Evolutionary conservation across 306 rosid genomes (phyloP).

Genomic region (Herpetospermum pedunculosum): DNA sequence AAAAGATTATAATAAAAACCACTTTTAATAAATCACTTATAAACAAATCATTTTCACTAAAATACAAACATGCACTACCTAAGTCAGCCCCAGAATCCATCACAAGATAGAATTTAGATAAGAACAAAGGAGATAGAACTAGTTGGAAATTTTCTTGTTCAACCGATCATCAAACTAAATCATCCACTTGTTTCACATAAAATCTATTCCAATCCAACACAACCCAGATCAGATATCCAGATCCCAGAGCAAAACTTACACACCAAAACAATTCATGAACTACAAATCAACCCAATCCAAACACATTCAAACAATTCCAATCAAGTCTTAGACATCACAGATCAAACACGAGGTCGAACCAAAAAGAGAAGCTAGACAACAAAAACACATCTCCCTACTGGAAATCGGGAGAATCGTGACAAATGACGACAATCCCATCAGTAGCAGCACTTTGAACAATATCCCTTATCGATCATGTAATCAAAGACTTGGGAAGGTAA

Average conservation of each 20-base stretch:
- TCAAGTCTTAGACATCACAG: background rate
- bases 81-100: too few species aligned
- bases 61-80: too few species aligned
- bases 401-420: background rate
- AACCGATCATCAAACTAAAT: background rate
- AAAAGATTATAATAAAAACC: too few species aligned
- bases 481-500: background rate
- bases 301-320: background rate
- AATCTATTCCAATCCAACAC: constrained; percentile 1
- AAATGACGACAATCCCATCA: background rate
- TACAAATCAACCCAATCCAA: background rate
- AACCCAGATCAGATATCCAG: background rate
- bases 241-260: background rate
- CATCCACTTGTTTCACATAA: background rate
- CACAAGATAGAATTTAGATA: background rate
- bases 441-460: background rate
- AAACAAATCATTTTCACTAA: too few species aligned
- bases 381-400: background rate
- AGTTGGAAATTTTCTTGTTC: background rate
- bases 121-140: background rate
- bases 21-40: too few species aligned
- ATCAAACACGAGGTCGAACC: background rate
- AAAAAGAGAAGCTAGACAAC: background rate
- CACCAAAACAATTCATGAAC: background rate
- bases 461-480: background rate